Base-by-base conservation (phyloP, 2,329 filamentous ascomycete species). In the Ascochyta koolunga region DNA sequence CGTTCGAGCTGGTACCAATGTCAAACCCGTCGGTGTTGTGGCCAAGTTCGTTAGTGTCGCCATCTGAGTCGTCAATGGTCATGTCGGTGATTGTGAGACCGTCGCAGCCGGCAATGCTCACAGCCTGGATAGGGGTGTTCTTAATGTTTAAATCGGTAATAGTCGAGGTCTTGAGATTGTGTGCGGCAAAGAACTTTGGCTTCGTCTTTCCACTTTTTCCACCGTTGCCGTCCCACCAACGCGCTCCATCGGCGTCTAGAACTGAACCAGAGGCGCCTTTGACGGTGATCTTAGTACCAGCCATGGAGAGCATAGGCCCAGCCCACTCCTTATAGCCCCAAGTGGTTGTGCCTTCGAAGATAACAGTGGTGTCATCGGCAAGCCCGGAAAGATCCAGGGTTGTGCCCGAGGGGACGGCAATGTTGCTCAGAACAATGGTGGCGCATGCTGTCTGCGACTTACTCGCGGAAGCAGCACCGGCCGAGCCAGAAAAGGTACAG, bases 311-410 rank as follows among this genome's bases (percentile, higher is more conserved):
- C 4, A 89, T 77, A 36, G 86, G 86, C 0, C 87, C 87, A 0
- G 70, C 70, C 86, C 86, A 89, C 63, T 87, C 82, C 54, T 83
- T 76, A 73, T 88, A 89, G 16, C 80, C 86, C 66, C 86, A 89
- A 43, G 83, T 85, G 9, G 86, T 89, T 16, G 78, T 83, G 29
- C 87, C 87, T 50, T 83, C 70, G 71, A 89, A 89, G 63, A 82
- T 83, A 56, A 88, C 79, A 51, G 71, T 78, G 15, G 83, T 84
- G 56, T 78, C 80, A 18, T 74, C 67, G 0, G 76, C 77, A 27
- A 86, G 76, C 10, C 75, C 71, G 10, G 83, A 83, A 53, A 87
- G 69, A 64, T 87, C 83, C 1, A 88, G 78, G 1, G 84, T 86
- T 8, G 75, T 73, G 18, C 83, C 84, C 5, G 83, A 78, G 4